Evolutionary conservation across 139 green algal species (phyloP).

Genomic region (Coelastrella sp.): DNA sequence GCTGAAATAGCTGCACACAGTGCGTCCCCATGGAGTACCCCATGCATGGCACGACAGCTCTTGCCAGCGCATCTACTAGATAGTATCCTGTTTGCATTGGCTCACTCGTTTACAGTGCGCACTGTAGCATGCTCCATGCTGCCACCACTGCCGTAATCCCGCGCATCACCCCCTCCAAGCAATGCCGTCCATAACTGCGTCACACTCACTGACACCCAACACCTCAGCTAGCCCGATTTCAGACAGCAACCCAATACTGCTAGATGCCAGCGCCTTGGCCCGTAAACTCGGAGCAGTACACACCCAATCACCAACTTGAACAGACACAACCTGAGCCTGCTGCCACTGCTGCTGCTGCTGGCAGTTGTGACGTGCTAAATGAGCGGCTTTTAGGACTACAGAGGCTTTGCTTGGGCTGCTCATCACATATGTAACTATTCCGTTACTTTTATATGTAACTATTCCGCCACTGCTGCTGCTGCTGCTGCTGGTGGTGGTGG

Average conservation of each 20-base stretch:
- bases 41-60: too few relatives aligned
- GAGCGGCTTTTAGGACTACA: not conserved
- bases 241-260: slow-evolving; percentile 19
- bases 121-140: too few relatives aligned
- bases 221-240: slow-evolving; percentile 48
- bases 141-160: too few relatives aligned
- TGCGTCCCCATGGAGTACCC: too few relatives aligned
- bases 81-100: too few relatives aligned
- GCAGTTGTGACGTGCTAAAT: not conserved
- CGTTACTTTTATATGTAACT: too few relatives aligned
- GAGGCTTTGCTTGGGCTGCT: not conserved
- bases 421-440: not conserved
- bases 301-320: slow-evolving; percentile 51
- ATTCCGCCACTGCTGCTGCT: too few relatives aligned
- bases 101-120: too few relatives aligned
- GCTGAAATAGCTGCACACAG: too few relatives aligned
- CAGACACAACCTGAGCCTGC: not conserved
- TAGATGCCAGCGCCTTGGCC: slow-evolving; percentile 40
- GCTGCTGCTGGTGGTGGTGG: not conserved
- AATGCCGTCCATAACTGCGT: slow-evolving; percentile 55
- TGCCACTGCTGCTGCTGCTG: not conserved
- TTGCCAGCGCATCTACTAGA: too few relatives aligned
- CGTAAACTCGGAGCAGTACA: slow-evolving; percentile 26
- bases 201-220: slow-evolving; percentile 30
- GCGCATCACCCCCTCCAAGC: slow-evolving; percentile 43